These are phyloP conservation scores for Davidsoniella virescens DNA, from an alignment of 2,329 filamentous ascomycete species.

Conservation along the genomic window DNA sequence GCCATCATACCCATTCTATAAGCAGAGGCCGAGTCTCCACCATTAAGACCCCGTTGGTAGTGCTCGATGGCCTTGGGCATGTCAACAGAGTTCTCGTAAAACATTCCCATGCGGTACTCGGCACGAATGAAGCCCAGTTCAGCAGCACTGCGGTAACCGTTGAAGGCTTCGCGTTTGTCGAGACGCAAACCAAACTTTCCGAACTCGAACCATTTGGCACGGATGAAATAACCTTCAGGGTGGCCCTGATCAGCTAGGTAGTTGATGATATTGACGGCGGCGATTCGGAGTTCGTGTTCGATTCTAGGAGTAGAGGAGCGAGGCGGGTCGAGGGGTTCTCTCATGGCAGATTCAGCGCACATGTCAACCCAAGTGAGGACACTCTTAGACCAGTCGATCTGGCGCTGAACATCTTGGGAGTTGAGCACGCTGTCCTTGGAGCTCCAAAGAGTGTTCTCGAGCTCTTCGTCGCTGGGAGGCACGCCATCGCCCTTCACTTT, in stretches of 20 bases:
- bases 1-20: slow-evolving; percentile 95
- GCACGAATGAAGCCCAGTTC: slow-evolving; percentile 75
- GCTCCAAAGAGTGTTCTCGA: slow-evolving; percentile 76
- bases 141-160: slow-evolving; percentile 71
- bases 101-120: slow-evolving; percentile 96
- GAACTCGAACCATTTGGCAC: slow-evolving; percentile 94
- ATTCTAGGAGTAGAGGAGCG: slow-evolving; percentile 67
- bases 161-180: slow-evolving; percentile 89
- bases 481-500: slow-evolving; percentile 75
- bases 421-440: slow-evolving; percentile 71
- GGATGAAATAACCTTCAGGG: slow-evolving; percentile 85
- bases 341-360: slow-evolving; percentile 56
- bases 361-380: slow-evolving; percentile 79
- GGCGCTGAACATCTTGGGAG: slow-evolving; percentile 90
- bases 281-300: slow-evolving; percentile 73
- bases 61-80: slow-evolving; percentile 79
- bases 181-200: slow-evolving; percentile 82
- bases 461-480: slow-evolving; percentile 84
- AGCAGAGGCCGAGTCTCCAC: slow-evolving; percentile 73
- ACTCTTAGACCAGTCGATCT: slow-evolving; percentile 92
- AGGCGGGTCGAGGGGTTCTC: slow-evolving; percentile 35
- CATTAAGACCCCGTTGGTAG: slow-evolving; percentile 65
- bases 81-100: slow-evolving; percentile 91
- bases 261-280: slow-evolving; percentile 80
- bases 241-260: slow-evolving; percentile 86